Base-by-base conservation (phyloP, 1,284 basidiomycete genomes). In the Ceratobasidium sp. region DNA sequence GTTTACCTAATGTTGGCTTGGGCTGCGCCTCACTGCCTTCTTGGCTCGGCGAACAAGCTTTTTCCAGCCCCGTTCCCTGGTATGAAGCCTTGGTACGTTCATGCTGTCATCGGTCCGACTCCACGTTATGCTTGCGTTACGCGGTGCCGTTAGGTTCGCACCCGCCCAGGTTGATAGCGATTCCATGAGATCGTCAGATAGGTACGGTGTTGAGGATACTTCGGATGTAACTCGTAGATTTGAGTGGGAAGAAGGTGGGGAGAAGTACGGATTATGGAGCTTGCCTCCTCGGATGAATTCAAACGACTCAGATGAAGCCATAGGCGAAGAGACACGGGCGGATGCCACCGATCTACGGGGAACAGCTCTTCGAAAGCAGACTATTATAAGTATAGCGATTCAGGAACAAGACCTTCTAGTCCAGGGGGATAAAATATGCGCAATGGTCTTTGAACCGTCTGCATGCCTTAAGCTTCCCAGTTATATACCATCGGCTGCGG, bases 181-280 rank as follows among this genome's bases (percentile, higher is more conserved):
- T 35, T 50, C 62, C 35, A 65, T 5, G 8, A 38, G 25, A 25
- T 42, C 32, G 8, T 65, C 49, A 8, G 13, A 42, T 35, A 50
- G 12, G 7, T 34, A 27, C 8, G 50, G 29, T 40, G 34, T 31
- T 6, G 35, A 40, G 5, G 17, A 38, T 20, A 32, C 25, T 32
- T 32, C 34, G 10, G 29, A 5, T 7, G 22, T 49, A 42, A 49
- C 7, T 40, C 49, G 57, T 7, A 32, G 35, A 42, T 38, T 22
- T 13, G 54, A 56, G 27, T 12, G 42, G 17, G 62, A 65, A 49
- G 29, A 38, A 12, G 35, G 25, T 53, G 62, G 20, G 47, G 62
- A 17, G n/a, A 65, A 65, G 32, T 65, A 65, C n/a, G 49, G 62
- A n/a, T 65, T 65, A n/a, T 49, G 38, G 22, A 65, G 35, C 35